These are phyloP conservation scores for Gymnopus androsaceus DNA, from an alignment of 1,284 basidiomycete species.

Conservation along the genomic window DNA sequence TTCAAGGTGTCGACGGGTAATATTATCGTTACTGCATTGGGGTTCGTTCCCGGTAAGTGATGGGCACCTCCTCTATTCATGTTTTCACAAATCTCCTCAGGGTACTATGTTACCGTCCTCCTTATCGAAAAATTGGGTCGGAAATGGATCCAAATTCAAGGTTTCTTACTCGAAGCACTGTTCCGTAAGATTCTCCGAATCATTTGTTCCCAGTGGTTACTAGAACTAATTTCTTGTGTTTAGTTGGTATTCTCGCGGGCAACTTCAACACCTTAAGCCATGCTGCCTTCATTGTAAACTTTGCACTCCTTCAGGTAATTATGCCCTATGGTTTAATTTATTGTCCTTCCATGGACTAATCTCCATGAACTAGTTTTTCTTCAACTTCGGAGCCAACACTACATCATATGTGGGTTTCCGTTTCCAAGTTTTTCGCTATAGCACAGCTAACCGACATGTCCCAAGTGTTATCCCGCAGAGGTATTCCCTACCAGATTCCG, in stretches of 20 bases:
- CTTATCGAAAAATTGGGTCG: slow-evolving; percentile 62
- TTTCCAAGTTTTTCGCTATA: neutral
- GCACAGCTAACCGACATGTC: slow-evolving; percentile 18
- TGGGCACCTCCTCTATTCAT: slow-evolving; percentile 9
- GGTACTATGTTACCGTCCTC: slow-evolving; percentile 59
- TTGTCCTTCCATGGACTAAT: neutral
- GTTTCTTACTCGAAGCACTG: slow-evolving; percentile 60
- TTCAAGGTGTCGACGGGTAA: slow-evolving; percentile 54
- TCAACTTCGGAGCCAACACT: slow-evolving; percentile 73
- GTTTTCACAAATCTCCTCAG: slow-evolving; percentile 24
- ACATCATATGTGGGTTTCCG: slow-evolving; percentile 45
- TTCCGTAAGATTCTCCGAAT: slow-evolving; percentile 42
- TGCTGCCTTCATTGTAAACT: slow-evolving; percentile 61
- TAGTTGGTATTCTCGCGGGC: slow-evolving; percentile 56
- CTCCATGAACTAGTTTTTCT: slow-evolving; percentile 47
- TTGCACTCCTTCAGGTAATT: slow-evolving; percentile 48
- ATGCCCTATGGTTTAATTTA: neutral
- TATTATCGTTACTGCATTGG: slow-evolving; percentile 57
- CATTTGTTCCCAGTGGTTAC: neutral
- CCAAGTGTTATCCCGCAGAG: slow-evolving; percentile 60
- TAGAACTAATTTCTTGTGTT: neutral
- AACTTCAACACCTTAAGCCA: slow-evolving; percentile 55
- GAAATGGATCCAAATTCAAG: slow-evolving; percentile 66
- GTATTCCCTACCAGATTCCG: slow-evolving; percentile 74
- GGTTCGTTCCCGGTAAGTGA: slow-evolving; percentile 58